Evolutionary conservation across 2,329 filamentous ascomycete species (phyloP).

Genomic region (Colletotrichum caudatum): DNA sequence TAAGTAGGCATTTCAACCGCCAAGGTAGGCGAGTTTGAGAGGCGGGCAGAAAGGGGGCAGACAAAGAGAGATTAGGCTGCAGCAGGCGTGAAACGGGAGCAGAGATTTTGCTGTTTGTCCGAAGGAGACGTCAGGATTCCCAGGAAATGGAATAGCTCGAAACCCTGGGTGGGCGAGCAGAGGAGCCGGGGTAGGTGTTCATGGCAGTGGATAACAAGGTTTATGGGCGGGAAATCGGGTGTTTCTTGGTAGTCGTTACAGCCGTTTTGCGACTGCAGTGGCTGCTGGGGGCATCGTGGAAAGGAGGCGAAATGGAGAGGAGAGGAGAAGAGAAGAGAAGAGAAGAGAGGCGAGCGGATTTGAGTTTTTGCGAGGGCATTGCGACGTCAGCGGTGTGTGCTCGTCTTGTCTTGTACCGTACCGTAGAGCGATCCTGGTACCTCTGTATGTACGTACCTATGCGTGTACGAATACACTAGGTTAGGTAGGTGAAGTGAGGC

Average conservation of each 20-base stretch:
- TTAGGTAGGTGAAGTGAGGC: not conserved
- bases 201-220: constrained; percentile 18
- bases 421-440: constrained; percentile 11
- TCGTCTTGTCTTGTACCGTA: no score
- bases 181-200: not conserved
- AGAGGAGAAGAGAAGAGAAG: no score
- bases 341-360: constrained; percentile 1
- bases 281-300: constrained; percentile 29
- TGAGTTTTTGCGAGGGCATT: constrained; percentile 26
- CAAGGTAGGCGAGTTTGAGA: no score
- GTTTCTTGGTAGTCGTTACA: constrained; percentile 26
- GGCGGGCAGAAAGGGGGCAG: not conserved
- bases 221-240: constrained; percentile 6
- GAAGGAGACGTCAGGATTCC: constrained; percentile 29
- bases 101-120: constrained; percentile 28
- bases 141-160: constrained; percentile 10
- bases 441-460: no score
- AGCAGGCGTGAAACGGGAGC: constrained; percentile 38
- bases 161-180: constrained; percentile 23
- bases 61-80: constrained; percentile 30
- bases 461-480: no score
- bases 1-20: no score
- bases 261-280: constrained; percentile 21
- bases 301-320: constrained; percentile 13
- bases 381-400: constrained; percentile 6